Evolutionary conservation across 306 rosid species (phyloP).

Genomic region (Lablab purpureus): DNA sequence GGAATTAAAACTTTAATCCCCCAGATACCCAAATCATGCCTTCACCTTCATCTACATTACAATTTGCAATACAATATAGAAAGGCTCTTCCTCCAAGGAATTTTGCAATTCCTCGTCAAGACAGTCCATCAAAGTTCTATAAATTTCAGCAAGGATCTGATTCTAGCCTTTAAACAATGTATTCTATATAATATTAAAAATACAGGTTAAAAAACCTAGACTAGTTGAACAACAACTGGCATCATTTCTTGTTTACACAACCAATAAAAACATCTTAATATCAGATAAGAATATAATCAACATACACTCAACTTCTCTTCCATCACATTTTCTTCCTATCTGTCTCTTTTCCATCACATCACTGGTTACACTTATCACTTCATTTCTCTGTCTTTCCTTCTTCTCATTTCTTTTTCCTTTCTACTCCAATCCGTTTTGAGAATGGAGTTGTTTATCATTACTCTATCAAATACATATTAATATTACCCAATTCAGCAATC

Average conservation of each 20-base stretch:
- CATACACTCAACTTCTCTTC: background rate
- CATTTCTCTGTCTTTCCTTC: background rate
- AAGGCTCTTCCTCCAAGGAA: background rate
- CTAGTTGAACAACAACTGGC: background rate
- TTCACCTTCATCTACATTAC: conserved; percentile 6
- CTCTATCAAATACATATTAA: background rate
- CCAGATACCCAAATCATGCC: conserved; percentile 1
- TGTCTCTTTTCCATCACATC: background rate
- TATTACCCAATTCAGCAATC: background rate
- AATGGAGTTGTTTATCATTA: background rate
- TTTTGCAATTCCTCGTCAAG: background rate
- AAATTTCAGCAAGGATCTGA: conserved; percentile 26
- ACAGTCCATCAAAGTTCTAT: background rate
- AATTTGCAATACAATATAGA: conserved; percentile 12
- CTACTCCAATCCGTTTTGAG: background rate
- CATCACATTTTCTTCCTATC: background rate
- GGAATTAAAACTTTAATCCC: conserved; percentile 19
- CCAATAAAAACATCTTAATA: conserved; percentile 21
- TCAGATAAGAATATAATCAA: background rate
- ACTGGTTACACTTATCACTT: background rate
- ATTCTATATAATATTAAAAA: background rate
- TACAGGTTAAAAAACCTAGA: conserved; percentile 11
- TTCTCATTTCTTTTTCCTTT: background rate
- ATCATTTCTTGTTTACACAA: background rate
- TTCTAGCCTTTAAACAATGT: background rate